A percentile compares a stretch with the other conserved stretches of the same genome.
Conservation (phyloP, 2,329 filamentous ascomycete genomes). For the Dactylonectria macrodidyma region DNA sequence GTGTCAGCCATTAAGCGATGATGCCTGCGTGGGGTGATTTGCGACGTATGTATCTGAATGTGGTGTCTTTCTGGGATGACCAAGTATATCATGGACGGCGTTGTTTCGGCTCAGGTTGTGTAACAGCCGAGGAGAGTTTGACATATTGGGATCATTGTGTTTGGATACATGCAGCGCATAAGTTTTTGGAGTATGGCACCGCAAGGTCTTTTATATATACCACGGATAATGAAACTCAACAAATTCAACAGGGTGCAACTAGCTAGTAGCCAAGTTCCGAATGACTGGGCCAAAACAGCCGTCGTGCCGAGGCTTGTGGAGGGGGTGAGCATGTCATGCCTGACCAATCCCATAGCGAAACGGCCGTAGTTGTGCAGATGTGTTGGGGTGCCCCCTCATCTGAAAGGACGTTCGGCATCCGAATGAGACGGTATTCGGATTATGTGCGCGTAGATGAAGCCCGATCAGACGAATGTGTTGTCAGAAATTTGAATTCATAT, state of each 20-base stretch:
- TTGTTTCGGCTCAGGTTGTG: conserved; percentile 34
- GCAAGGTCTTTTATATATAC: conserved; percentile 12
- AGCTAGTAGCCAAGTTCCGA: conserved; percentile 1
- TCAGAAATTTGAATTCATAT: conserved; percentile 9
- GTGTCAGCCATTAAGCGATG: conserved; percentile 2
- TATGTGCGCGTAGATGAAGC: background rate
- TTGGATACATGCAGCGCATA: conserved; percentile 14
- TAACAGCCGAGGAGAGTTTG: conserved; percentile 23
- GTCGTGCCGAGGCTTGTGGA: conserved; percentile 14
- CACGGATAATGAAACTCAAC: conserved; percentile 35
- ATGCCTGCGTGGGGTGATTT: conserved; percentile 14
- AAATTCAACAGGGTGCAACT: conserved; percentile 12
- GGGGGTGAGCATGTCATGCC: background rate
- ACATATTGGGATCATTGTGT: conserved; percentile 28
- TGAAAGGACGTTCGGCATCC: conserved; percentile 14
- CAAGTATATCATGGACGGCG: conserved; percentile 43
- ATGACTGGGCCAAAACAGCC: conserved; percentile 3
- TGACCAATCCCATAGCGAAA: conserved; percentile 15
- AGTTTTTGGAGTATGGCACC: conserved; percentile 12
- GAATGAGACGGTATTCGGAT: background rate
- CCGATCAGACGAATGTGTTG: background rate
- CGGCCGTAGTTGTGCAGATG: background rate
- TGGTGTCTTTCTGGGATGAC: conserved; percentile 25
- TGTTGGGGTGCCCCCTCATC: conserved; percentile 10
- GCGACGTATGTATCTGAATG: conserved; percentile 7